A percentile compares a stretch with the other conserved stretches of the same genome.
phyloP scores from a whole-genome alignment of 1,284 basidiomycete species.

The Ustilago bromivora region DNA sequence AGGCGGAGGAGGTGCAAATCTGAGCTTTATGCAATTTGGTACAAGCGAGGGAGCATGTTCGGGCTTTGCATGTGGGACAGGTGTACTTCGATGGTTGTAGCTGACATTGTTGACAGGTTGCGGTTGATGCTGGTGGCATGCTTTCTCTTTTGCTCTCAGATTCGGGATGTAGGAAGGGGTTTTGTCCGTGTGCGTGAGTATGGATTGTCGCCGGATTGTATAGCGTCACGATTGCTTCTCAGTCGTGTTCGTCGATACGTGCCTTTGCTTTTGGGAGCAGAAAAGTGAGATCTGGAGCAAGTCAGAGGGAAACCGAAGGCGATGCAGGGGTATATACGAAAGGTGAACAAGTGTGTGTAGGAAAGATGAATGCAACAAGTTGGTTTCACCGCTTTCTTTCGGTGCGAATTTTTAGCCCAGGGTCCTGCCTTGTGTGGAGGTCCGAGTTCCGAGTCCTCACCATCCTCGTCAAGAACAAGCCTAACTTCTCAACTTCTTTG shows the following conservation, averaged over 20 bases:
- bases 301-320: too few relatives aligned
- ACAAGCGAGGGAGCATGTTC: constrained; percentile 37
- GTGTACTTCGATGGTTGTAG: constrained; percentile 36
- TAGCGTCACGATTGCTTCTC: too few relatives aligned
- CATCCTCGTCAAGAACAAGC: not conserved
- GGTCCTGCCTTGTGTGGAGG: not conserved
- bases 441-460: not conserved
- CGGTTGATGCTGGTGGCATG: constrained; percentile 31
- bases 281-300: too few relatives aligned
- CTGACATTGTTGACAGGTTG: constrained; percentile 17
- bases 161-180: too few relatives aligned
- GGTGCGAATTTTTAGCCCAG: not conserved
- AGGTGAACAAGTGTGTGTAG: not conserved
- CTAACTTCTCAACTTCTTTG: too few relatives aligned
- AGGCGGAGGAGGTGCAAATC: not conserved
- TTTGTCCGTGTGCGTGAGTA: too few relatives aligned
- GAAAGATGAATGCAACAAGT: not conserved
- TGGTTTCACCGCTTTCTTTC: too few relatives aligned
- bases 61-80: constrained; percentile 30
- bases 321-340: not conserved
- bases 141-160: not conserved
- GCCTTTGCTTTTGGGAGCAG: too few relatives aligned
- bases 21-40: constrained; percentile 30
- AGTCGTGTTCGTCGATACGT: too few relatives aligned
- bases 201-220: too few relatives aligned